phyloP scores from a whole-genome alignment of 2,329 filamentous ascomycete genomes.

The Pyrenophora seminiperda region DNA sequence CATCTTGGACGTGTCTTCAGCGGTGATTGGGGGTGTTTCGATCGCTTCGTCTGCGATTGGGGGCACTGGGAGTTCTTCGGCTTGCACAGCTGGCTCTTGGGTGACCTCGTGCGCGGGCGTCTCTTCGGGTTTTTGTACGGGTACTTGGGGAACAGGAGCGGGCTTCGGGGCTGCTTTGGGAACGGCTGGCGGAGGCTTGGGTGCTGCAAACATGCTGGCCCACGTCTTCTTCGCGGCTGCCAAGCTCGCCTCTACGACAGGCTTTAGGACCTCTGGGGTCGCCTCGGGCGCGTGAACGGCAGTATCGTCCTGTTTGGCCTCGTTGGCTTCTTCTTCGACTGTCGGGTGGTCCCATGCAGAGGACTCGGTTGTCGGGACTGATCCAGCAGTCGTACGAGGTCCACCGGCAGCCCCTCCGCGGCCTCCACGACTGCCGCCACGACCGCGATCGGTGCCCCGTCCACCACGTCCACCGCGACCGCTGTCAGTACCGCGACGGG shows the following conservation, averaged over 20 bases:
- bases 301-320: constrained; percentile 34
- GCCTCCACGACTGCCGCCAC: constrained; percentile 60
- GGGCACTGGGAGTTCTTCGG: constrained; percentile 50
- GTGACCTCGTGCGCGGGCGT: constrained; percentile 48
- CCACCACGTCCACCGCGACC: constrained; percentile 53
- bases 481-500: constrained; percentile 42
- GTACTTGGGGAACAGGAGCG: constrained; percentile 46
- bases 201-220: constrained; percentile 60
- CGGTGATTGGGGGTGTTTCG: constrained; percentile 34
- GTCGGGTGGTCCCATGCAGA: constrained; percentile 62
- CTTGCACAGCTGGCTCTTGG: constrained; percentile 44
- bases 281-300: constrained; percentile 20
- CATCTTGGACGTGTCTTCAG: constrained; percentile 35
- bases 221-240: constrained; percentile 57
- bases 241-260: constrained; percentile 33
- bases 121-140: constrained; percentile 39
- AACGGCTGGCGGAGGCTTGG: constrained; percentile 53
- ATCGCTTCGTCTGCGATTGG: constrained; percentile 47
- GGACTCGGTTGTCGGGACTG: constrained; percentile 73
- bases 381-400: constrained; percentile 59
- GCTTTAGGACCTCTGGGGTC: constrained; percentile 24
- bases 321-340: constrained; percentile 21
- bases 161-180: constrained; percentile 45
- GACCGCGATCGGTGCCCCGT: constrained; percentile 63
- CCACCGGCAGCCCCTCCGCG: constrained; percentile 71